These are phyloP conservation scores for Andrographis paniculata DNA, from an alignment of 305 asterid species.

Conservation along the genomic window DNA sequence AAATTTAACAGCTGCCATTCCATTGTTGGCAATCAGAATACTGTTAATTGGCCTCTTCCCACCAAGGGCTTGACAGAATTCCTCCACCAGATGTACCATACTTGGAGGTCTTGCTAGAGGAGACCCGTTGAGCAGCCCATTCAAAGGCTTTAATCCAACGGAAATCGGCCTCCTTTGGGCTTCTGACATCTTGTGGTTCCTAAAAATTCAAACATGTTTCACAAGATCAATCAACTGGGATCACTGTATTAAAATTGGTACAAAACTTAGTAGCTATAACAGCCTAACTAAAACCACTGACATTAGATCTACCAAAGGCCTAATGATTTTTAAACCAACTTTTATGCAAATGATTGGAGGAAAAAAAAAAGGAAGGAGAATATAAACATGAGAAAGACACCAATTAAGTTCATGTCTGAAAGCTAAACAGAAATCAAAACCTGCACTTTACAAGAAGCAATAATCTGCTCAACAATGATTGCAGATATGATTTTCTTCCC, in stretches of 20 bases:
- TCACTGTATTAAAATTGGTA: background rate
- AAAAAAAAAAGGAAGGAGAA: constrained; percentile 9
- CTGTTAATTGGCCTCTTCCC: constrained; percentile 83
- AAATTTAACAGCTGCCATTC: constrained; percentile 99
- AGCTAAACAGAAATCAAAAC: constrained; percentile 6
- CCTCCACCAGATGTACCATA: constrained; percentile 50
- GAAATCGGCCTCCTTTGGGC: constrained; percentile 65
- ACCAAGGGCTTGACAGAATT: constrained; percentile 73
- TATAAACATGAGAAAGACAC: background rate
- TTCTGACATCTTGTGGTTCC: constrained; percentile 73
- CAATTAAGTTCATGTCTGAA: background rate
- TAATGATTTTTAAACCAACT: no score
- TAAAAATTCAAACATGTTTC: constrained; percentile 22
- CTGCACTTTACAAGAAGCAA: constrained; percentile 4
- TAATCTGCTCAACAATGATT: constrained; percentile 15
- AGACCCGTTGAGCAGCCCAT: constrained; percentile 48
- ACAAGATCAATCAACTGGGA: background rate
- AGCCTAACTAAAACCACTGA: constrained; percentile 4
- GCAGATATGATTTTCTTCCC: constrained; percentile 8
- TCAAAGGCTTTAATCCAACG: constrained; percentile 27
- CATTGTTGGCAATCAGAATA: constrained; percentile 92
- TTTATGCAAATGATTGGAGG: background rate
- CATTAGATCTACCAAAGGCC: background rate
- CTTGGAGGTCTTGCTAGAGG: constrained; percentile 53
- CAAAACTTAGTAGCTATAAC: constrained; percentile 10